Conservation (phyloP, 2,329 filamentous ascomycete species). For the Alternaria triticina region DNA sequence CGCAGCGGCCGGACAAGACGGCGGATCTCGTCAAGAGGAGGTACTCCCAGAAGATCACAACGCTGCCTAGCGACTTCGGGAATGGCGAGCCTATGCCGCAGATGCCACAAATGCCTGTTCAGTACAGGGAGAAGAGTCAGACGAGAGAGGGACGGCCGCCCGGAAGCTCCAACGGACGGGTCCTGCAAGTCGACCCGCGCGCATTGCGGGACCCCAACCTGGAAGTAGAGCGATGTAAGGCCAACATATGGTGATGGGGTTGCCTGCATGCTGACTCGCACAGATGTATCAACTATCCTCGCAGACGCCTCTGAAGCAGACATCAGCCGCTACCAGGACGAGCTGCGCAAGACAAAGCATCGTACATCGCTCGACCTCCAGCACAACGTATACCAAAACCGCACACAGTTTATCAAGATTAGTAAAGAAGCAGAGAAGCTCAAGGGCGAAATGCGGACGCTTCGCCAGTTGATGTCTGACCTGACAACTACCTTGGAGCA, state of each 20-base stretch:
- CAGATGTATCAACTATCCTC: conserved; percentile 71
- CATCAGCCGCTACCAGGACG: conserved; percentile 80
- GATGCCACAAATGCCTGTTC: conserved; percentile 66
- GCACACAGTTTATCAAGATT: conserved; percentile 98
- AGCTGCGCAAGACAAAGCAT: conserved; percentile 76
- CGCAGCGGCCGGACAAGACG: conserved; percentile 59
- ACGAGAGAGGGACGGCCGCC: conserved; percentile 56
- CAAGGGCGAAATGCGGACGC: conserved; percentile 91
- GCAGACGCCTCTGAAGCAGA: conserved; percentile 87
- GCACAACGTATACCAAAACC: conserved; percentile 95
- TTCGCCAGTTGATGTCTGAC: conserved; percentile 90
- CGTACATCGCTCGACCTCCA: conserved; percentile 85
- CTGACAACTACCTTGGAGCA: conserved; percentile 65
- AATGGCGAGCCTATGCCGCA: conserved; percentile 68
- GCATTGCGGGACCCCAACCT: conserved; percentile 81
- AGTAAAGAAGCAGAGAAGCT: conserved; percentile 98
- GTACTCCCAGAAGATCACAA: conserved; percentile 92
- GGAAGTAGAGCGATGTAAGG: conserved; percentile 76
- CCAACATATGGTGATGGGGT: conserved; percentile 1
- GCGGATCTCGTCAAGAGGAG: conserved; percentile 90
- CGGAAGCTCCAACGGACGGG: conserved; percentile 57
- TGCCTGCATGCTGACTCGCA: conserved; percentile 8
- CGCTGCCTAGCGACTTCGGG: conserved; percentile 72
- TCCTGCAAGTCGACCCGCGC: conserved; percentile 75
- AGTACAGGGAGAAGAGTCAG: conserved; percentile 61